phyloP scores from a whole-genome alignment of 169 alveolate genomes.

The Cryptosporidium tyzzeri region DNA sequence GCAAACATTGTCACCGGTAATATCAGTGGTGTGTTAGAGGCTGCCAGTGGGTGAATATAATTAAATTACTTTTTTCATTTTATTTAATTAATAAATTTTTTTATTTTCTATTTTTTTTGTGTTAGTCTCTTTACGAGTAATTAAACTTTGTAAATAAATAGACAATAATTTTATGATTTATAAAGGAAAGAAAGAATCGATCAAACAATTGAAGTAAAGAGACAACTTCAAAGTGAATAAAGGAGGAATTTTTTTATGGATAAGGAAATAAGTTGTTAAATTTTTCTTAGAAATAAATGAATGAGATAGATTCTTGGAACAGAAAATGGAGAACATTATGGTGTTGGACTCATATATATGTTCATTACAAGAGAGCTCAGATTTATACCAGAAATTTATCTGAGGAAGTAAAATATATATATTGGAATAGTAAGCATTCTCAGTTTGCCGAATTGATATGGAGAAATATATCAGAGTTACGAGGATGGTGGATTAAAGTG shows the following conservation, averaged over 20 bases:
- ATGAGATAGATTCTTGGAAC: constrained; percentile 59
- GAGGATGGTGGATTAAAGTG: constrained; percentile 94
- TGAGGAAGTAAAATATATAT: constrained; percentile 83
- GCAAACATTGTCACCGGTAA: constrained; percentile 31
- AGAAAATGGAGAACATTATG: constrained; percentile 81
- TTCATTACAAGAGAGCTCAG: constrained; percentile 86
- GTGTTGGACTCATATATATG: constrained; percentile 87
- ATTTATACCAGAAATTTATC: constrained; percentile 83
- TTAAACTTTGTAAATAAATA: background rate
- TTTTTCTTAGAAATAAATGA: background rate
- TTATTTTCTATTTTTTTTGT: background rate
- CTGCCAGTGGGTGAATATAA: background rate
- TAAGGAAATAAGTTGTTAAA: constrained; percentile 4
- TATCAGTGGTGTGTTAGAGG: constrained; percentile 1
- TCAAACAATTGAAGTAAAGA: background rate
- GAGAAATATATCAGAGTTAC: constrained; percentile 86
- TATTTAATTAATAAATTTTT: background rate
- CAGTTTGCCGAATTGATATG: constrained; percentile 89
- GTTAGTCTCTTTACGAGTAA: background rate
- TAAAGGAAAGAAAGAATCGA: constrained; percentile 1
- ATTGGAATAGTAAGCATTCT: constrained; percentile 90
- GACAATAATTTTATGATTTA: background rate
- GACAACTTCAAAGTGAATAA: background rate
- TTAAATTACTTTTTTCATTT: background rate
- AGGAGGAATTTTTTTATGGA: background rate